Percentiles rank a stretch among this genome's conserved stretches.
phyloP scores from a whole-genome alignment of 2,329 filamentous ascomycete species.

The Claviceps paspali region DNA sequence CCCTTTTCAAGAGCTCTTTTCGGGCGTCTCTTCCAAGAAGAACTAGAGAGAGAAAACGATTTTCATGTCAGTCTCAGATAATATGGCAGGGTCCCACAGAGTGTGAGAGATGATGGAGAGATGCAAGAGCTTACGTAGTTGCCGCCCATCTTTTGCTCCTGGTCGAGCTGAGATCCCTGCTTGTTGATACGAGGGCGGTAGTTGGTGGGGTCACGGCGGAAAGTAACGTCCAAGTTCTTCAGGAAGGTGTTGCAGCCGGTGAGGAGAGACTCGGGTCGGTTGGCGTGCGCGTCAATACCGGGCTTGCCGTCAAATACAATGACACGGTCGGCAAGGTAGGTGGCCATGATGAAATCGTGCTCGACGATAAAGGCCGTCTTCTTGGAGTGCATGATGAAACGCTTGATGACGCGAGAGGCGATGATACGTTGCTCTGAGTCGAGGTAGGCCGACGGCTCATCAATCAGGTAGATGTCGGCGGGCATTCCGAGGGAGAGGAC shows the following conservation, averaged over 20 bases:
- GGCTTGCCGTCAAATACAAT: conserved; percentile 97
- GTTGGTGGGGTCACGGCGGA: conserved; percentile 93
- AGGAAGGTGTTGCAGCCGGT: conserved; percentile 95
- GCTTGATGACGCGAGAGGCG: conserved; percentile 93
- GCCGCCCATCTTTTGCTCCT: conserved; percentile 86
- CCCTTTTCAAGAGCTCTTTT: conserved; percentile 46
- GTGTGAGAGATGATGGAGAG: too few species aligned
- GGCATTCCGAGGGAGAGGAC: conserved; percentile 91
- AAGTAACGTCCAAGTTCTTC: conserved; percentile 93
- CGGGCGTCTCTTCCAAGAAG: conserved; percentile 71
- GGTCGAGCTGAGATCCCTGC: conserved; percentile 83
- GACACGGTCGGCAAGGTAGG: conserved; percentile 70
- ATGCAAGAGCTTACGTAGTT: conserved; percentile 60
- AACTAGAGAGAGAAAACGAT: conserved; percentile 40
- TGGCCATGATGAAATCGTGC: conserved; percentile 98
- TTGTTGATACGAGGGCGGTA: conserved; percentile 99
- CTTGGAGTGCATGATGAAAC: conserved; percentile 99
- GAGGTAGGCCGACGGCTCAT: conserved; percentile 93
- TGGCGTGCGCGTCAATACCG: conserved; percentile 75
- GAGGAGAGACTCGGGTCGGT: conserved; percentile 77
- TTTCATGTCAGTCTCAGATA: conserved; percentile 12
- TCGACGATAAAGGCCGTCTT: conserved; percentile 99
- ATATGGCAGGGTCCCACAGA: too few species aligned
- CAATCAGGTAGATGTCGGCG: conserved; percentile 96
- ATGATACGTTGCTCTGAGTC: conserved; percentile 99